These are phyloP conservation scores for Jacaranda copaia DNA, from an alignment of 257 asterid species.

Conservation along the genomic window DNA sequence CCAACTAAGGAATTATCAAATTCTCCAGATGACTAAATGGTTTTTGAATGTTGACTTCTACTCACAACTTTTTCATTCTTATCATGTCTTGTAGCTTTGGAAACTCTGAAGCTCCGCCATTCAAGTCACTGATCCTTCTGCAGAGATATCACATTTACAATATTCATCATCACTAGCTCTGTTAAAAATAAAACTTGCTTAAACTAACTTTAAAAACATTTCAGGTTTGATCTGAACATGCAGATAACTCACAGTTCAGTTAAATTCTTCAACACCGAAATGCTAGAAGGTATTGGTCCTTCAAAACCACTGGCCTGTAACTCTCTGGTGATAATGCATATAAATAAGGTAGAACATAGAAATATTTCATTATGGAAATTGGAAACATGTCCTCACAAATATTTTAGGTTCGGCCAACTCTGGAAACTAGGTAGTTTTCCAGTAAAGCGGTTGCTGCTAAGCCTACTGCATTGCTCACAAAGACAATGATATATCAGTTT, in stretches of 20 bases:
- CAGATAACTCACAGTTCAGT: slow-evolving; percentile 55
- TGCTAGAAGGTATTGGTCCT: slow-evolving; percentile 69
- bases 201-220: not conserved
- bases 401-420: slow-evolving; percentile 53
- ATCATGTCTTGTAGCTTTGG: slow-evolving; percentile 54
- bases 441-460: slow-evolving; percentile 62
- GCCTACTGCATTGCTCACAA: slow-evolving; percentile 46
- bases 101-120: slow-evolving; percentile 55
- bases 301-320: slow-evolving; percentile 62
- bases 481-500: not conserved
- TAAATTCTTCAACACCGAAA: slow-evolving; percentile 53
- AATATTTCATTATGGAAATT: slow-evolving; percentile 1
- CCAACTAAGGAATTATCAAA: slow-evolving; percentile 9
- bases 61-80: slow-evolving; percentile 53
- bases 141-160: slow-evolving; percentile 24
- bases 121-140: slow-evolving; percentile 70
- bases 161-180: not conserved
- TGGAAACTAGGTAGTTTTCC: slow-evolving; percentile 58
- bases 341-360: slow-evolving; percentile 14
- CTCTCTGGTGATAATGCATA: slow-evolving; percentile 53
- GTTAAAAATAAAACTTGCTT: not conserved
- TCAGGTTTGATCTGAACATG: not conserved
- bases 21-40: not conserved
- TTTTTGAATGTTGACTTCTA: slow-evolving; percentile 23
- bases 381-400: slow-evolving; percentile 15